These are phyloP conservation scores for Trametes villosa DNA, from an alignment of 768 basidiomycete species.

Conservation along the genomic window DNA sequence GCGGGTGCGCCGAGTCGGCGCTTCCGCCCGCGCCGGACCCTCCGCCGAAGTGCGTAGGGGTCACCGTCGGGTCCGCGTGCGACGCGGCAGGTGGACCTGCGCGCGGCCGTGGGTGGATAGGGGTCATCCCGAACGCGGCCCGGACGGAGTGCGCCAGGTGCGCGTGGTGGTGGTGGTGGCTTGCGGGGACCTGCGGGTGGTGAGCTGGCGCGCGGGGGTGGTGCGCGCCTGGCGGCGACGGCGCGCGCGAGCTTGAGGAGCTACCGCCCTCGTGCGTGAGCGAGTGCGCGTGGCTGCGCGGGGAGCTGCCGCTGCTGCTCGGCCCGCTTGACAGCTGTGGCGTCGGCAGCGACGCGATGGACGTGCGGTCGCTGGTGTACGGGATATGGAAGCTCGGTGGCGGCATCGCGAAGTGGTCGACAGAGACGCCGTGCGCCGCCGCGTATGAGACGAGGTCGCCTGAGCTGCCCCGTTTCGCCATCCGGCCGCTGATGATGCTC, in stretches of 20 bases:
- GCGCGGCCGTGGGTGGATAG: slow-evolving; percentile 56
- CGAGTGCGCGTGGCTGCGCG: slow-evolving; percentile 53
- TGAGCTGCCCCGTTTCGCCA: slow-evolving; percentile 34
- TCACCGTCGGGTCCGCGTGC: slow-evolving; percentile 29
- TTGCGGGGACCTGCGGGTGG: slow-evolving; percentile 17
- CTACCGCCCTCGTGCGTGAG: slow-evolving; percentile 41
- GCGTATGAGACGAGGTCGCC: slow-evolving; percentile 35
- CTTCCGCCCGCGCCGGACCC: slow-evolving; percentile 14
- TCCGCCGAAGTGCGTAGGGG: slow-evolving; percentile 29
- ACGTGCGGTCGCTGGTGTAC: slow-evolving; percentile 32
- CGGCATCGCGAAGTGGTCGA: slow-evolving; percentile 29
- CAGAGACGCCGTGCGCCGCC: slow-evolving; percentile 34
- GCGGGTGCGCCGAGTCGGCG: slow-evolving; percentile 12
- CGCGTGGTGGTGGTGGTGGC: slow-evolving; percentile 46
- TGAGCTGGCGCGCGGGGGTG: slow-evolving; percentile 16
- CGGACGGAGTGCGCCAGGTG: slow-evolving; percentile 85
- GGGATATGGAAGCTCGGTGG: slow-evolving; percentile 28
- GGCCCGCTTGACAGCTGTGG: slow-evolving; percentile 69
- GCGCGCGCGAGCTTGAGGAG: slow-evolving; percentile 61
- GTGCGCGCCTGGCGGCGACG: slow-evolving; percentile 53
- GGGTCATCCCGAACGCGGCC: slow-evolving; percentile 91
- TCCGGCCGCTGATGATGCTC: slow-evolving; percentile 26
- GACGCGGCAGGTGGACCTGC: slow-evolving; percentile 32
- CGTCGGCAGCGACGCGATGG: slow-evolving; percentile 46
- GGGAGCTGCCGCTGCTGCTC: slow-evolving; percentile 67